Evolutionary conservation across 2,329 filamentous ascomycete genomes (phyloP).

Genomic region (Cytospora leucostoma): DNA sequence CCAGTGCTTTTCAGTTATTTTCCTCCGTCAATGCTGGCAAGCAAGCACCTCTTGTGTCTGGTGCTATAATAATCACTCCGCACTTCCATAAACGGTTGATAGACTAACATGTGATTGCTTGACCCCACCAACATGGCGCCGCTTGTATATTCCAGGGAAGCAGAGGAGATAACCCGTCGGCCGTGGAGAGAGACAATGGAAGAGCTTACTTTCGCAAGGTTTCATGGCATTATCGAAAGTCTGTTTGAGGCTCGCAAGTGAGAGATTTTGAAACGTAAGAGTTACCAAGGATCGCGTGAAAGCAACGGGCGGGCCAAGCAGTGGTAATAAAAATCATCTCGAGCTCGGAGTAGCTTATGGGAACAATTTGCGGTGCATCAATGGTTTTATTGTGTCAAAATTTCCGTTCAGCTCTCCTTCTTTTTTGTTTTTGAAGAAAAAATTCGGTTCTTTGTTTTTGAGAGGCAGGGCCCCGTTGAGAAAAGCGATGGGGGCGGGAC

Average conservation of each 20-base stretch:
- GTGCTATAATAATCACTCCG: background rate
- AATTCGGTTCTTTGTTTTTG: too few relatives aligned
- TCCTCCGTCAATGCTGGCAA: background rate
- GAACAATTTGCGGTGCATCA: too few relatives aligned
- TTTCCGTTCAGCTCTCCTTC: too few relatives aligned
- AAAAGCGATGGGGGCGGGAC: too few relatives aligned
- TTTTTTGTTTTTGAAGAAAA: too few relatives aligned
- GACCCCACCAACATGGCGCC: conserved; percentile 1
- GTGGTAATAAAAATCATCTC: too few relatives aligned
- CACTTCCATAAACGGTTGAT: background rate
- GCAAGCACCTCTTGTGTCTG: background rate
- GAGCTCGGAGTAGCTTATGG: too few relatives aligned
- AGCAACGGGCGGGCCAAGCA: background rate
- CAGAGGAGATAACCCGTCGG: background rate
- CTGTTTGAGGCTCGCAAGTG: background rate
- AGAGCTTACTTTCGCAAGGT: background rate
- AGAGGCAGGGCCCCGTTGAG: too few relatives aligned
- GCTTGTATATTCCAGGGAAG: background rate
- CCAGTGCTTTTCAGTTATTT: too few relatives aligned
- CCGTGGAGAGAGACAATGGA: conserved; percentile 11
- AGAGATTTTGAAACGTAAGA: background rate
- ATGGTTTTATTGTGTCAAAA: too few relatives aligned
- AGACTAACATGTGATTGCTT: conserved; percentile 1
- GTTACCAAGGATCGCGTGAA: background rate
- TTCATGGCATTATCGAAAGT: background rate